Evolutionary conservation across 345 rosid genomes (phyloP), one percentile per base, ranked within the genome.

Genomic region (Balakata baccata): DNA sequence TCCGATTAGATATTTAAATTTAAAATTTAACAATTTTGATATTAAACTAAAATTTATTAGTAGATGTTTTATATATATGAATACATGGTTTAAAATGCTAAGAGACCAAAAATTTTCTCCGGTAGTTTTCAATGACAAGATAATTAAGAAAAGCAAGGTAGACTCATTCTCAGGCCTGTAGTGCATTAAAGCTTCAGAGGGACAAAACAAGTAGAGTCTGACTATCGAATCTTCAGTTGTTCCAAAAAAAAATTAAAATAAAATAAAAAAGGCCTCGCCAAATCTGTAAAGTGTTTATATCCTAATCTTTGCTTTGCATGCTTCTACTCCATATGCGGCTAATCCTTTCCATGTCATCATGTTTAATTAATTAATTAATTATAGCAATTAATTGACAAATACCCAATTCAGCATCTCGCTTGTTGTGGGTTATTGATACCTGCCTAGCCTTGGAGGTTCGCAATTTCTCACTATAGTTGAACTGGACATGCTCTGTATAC

Each of bases 111-210:
- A 29, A 29, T 29, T 29, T 29, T 29, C 34, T 29, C 34, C 2
- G 1, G 34, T 29, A 34, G 45, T 29, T 29, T 61, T 61, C 45
- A 61, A 12, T 13, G 78, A 79, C 77, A 69, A 79, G 56, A 76
- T 2, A 20, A 70, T 16, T 16, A 37, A 63, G 23, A 13, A 67
- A 73, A 62, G 59, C 64, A 69, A 73, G 69, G 74, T 81, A 82
- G 86, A 81, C 87, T 83, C 87, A 70, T 74, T 81, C 84, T 81
- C 88, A 76, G n/a, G n/a, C n/a, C n/a, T n/a, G n/a, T n/a, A n/a
- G 87, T 82, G 86, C 82, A 71, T 59, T 78, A 78, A 81, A 34
- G 22, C 14, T 20, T 65, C 63, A 78, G 78, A 64, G 82, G 63
- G 79, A 81, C 81, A 86, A 71, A 77, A 71, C 64, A 38, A 53